phyloP scores from a whole-genome alignment of 805 yeast species.

The fission yeast (Schizosaccharomyces pombe) region DNA sequence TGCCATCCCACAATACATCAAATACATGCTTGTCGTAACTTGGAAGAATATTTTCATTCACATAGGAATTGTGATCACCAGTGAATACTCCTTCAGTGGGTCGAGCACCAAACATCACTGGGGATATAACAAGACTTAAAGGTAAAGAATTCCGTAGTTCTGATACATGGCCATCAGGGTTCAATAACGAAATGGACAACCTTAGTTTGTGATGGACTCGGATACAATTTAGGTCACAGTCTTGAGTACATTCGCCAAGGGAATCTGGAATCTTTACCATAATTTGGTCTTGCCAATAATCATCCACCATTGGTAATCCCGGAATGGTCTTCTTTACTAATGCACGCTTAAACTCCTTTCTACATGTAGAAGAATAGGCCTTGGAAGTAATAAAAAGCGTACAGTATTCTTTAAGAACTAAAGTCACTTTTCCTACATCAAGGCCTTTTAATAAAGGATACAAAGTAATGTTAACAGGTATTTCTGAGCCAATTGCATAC shows the following conservation, averaged over 20 bases:
- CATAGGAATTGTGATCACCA: slow-evolving; percentile 26
- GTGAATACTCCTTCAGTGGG: slow-evolving; percentile 9
- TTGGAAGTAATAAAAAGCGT: slow-evolving; percentile 16
- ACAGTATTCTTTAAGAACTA: slow-evolving; percentile 44
- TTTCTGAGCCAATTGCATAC: slow-evolving; percentile 62
- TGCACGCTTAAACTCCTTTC: slow-evolving; percentile 1
- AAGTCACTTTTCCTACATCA: slow-evolving; percentile 45
- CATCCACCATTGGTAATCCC: slow-evolving; percentile 13
- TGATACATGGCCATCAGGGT: slow-evolving; percentile 81
- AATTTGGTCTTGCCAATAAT: slow-evolving; percentile 53
- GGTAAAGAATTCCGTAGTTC: slow-evolving; percentile 84
- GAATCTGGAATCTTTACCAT: slow-evolving; percentile 45
- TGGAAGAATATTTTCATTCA: slow-evolving; percentile 53
- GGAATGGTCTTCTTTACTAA: background rate
- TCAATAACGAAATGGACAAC: slow-evolving; percentile 51
- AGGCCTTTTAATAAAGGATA: slow-evolving; percentile 70
- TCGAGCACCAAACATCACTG: slow-evolving; percentile 53
- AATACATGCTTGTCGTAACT: slow-evolving; percentile 59
- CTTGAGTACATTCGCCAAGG: slow-evolving; percentile 61
- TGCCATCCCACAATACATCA: slow-evolving; percentile 55
- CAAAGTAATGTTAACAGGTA: slow-evolving; percentile 44
- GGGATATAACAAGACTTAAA: slow-evolving; percentile 48
- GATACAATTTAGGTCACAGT: slow-evolving; percentile 48
- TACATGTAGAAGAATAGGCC: background rate
- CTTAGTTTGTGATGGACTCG: slow-evolving; percentile 77